These are phyloP conservation scores for Bipolaris bicolor DNA, from an alignment of 2,329 filamentous ascomycete genomes.

Conservation along the genomic window DNA sequence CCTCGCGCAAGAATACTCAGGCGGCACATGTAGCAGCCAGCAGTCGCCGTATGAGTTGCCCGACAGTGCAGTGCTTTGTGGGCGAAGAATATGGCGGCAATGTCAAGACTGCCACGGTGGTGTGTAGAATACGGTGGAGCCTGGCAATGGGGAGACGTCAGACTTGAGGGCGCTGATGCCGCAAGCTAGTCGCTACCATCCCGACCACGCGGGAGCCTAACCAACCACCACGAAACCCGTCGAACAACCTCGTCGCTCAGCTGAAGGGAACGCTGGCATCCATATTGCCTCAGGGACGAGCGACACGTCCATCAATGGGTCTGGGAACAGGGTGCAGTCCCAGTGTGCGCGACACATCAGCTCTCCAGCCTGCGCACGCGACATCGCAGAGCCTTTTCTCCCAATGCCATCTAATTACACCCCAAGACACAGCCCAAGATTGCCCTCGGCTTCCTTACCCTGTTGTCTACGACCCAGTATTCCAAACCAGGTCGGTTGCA, in stretches of 20 bases:
- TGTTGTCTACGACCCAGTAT: neutral
- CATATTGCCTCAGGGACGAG: neutral
- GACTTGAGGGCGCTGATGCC: conserved; percentile 25
- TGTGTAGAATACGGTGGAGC: conserved; percentile 25
- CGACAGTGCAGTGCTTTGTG: neutral
- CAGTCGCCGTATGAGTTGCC: neutral
- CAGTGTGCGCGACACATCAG: neutral
- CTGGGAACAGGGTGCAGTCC: neutral
- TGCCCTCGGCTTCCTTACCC: neutral
- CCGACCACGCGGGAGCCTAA: conserved; percentile 27
- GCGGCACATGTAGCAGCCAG: conserved; percentile 37
- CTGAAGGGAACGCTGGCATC: neutral
- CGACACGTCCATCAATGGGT: neutral
- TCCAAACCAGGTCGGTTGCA: neutral
- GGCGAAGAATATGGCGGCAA: conserved; percentile 14
- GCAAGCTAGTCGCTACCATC: conserved; percentile 21
- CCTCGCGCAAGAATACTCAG: conserved; percentile 25
- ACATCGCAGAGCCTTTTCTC: conserved; percentile 9
- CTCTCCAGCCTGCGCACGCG: conserved; percentile 12
- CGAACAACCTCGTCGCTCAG: conserved; percentile 6
- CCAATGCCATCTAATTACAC: neutral
- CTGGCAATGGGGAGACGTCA: conserved; percentile 31
- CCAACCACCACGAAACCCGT: conserved; percentile 18
- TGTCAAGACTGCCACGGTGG: conserved; percentile 28
- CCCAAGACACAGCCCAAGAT: neutral